Evolutionary conservation across 148 eudicot genomes (phyloP).

Genomic region (Camellia lanceoleosa): DNA sequence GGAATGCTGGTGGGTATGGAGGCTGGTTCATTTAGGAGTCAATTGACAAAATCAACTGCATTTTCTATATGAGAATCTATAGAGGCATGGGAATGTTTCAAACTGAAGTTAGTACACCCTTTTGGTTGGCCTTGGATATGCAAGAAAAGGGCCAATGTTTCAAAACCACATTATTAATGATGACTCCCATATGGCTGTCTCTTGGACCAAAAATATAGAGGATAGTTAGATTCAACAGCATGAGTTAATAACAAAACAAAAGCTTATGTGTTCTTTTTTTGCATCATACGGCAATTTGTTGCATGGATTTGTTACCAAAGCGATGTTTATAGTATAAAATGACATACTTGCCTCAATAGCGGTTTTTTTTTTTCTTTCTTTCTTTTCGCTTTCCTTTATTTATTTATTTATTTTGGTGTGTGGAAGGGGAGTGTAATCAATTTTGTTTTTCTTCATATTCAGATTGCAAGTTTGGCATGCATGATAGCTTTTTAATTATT

Average conservation of each 20-base stretch:
- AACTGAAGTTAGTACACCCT: background rate
- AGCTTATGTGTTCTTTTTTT: background rate
- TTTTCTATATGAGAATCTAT: background rate
- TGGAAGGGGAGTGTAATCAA: background rate
- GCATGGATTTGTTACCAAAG: background rate
- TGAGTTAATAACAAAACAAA: background rate
- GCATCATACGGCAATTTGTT: background rate
- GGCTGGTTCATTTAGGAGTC: background rate
- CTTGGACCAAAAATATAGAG: background rate
- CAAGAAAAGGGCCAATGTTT: background rate
- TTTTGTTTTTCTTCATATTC: background rate
- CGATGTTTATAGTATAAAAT: too few species aligned
- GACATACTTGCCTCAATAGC: background rate
- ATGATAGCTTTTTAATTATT: background rate
- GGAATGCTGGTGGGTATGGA: background rate
- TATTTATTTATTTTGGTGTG: too few species aligned
- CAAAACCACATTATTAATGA: background rate
- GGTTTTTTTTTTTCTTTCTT: background rate
- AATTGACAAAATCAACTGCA: background rate
- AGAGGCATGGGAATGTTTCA: background rate
- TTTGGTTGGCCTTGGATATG: background rate
- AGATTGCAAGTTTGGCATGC: background rate
- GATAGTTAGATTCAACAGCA: constrained; percentile 2
- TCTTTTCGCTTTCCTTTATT: too few species aligned
- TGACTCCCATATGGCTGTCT: background rate